phyloP scores from a whole-genome alignment of 805 yeast genomes.

The Candida easanensis region DNA sequence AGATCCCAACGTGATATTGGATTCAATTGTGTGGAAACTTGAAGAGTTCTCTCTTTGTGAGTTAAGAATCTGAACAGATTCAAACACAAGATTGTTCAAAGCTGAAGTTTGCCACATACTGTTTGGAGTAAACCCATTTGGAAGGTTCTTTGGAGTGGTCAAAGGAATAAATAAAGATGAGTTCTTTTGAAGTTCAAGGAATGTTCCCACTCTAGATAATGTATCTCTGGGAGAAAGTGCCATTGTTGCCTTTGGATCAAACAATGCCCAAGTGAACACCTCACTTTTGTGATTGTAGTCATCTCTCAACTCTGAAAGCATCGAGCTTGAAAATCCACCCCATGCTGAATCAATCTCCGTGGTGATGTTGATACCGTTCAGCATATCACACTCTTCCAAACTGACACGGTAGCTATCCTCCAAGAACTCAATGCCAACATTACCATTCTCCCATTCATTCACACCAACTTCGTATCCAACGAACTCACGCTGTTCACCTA shows the following conservation, averaged over 20 bases:
- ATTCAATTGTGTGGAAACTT: slow-evolving; percentile 33
- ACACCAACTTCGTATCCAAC: slow-evolving; percentile 52
- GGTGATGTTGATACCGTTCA: slow-evolving; percentile 67
- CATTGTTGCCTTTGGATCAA: slow-evolving; percentile 23
- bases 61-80: slow-evolving; percentile 40
- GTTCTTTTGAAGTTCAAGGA: slow-evolving; percentile 42
- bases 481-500: slow-evolving; percentile 39
- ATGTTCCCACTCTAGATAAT: slow-evolving; percentile 44
- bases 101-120: slow-evolving; percentile 42
- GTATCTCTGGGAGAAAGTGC: slow-evolving; percentile 17
- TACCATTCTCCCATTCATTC: slow-evolving; percentile 48
- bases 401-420: slow-evolving; percentile 58
- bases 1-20: slow-evolving; percentile 39
- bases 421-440: slow-evolving; percentile 44
- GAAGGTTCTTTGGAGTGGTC: slow-evolving; percentile 24
- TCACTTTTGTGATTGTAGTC: slow-evolving; percentile 58
- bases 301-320: slow-evolving; percentile 59
- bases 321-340: slow-evolving; percentile 68
- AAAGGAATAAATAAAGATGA: slow-evolving; percentile 61
- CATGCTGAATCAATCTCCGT: slow-evolving; percentile 78
- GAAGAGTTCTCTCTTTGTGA: slow-evolving; percentile 30
- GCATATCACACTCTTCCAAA: slow-evolving; percentile 72
- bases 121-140: slow-evolving; percentile 15
- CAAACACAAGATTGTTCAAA: slow-evolving; percentile 40
- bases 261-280: slow-evolving; percentile 47